Evolutionary conservation across 2,329 filamentous ascomycete genomes (phyloP), one percentile per base, ranked within the genome.

Genomic region (Sporothrix pseudoabietina): DNA sequence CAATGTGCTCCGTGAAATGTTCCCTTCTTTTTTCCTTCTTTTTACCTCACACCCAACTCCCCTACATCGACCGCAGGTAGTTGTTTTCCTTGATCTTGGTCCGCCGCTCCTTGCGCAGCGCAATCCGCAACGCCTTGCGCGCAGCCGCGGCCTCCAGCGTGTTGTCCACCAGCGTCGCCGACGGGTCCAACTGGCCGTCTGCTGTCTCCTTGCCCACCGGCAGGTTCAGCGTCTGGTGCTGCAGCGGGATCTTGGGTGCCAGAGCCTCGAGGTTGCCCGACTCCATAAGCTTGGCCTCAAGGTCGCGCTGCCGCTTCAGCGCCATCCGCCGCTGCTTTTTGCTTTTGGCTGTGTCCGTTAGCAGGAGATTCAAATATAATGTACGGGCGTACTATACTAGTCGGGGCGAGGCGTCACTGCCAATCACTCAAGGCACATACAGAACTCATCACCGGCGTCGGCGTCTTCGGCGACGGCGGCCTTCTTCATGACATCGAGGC

Each of bases 61-160:
- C 39, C 84, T 85, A 89, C 91, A 94, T 93, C 59, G 89, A 88
- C 87, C 91, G 92, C 82, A 96, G 87, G 87, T 94, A 96, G 84
- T 96, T 96, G 80, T 83, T 83, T 85, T 96, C 93, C 88, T 94
- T 95, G 79, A 96, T 96, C 82, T 87, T 88, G 74, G 87, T 88
- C 82, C 91, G 89, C 80, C 92, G 86, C 84, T 94, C 91, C 80
- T 87, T 87, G 79, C 92, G 88, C 91, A 94, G 90, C 47, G 89
- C 90, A 82, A 86, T 88, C 76, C 86, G 91, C 78, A 94, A 83
- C 77, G 90, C 88, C 75, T 87, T 85, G 79, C 92, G 85, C 79
- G 87, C 84, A 41, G 81, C 78, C 10, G 80, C 82, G 47, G 87
- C 86, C 69, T 80, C 79, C 47, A 89, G 74, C 68, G 87, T 85